Conservation (phyloP, 2,329 filamentous ascomycete species). For the Pyrenophora tritici-repentis region DNA sequence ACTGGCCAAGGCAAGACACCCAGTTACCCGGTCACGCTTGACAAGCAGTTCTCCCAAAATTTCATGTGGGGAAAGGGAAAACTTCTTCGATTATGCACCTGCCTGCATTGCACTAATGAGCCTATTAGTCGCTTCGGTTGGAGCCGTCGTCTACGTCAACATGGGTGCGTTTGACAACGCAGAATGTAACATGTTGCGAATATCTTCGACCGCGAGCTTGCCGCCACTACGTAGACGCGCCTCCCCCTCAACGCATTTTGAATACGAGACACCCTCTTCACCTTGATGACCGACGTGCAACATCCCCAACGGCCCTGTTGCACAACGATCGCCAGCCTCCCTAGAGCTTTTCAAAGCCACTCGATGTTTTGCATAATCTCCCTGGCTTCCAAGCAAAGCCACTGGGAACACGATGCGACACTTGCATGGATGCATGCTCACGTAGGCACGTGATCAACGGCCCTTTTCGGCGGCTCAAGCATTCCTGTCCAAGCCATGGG, state of each 20-base stretch:
- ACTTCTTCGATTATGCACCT: slow-evolving; percentile 34
- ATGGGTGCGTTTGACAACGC: background rate
- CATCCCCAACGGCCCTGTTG: background rate
- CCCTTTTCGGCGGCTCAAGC: background rate
- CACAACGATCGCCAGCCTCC: background rate
- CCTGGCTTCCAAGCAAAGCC: background rate
- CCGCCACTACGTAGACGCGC: background rate
- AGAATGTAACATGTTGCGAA: background rate
- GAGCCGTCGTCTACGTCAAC: background rate
- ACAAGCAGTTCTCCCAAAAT: slow-evolving; percentile 33
- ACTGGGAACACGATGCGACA: background rate
- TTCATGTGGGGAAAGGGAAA: slow-evolving; percentile 33
- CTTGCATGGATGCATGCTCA: background rate
- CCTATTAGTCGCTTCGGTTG: background rate
- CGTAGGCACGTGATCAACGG: background rate
- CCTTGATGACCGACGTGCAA: background rate
- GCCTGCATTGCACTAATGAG: slow-evolving; percentile 35
- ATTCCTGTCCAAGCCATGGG: background rate
- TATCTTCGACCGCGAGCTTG: background rate
- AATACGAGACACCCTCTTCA: background rate
- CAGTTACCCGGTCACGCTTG: slow-evolving; percentile 36
- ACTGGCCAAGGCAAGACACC: slow-evolving; percentile 36
- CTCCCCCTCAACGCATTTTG: background rate
- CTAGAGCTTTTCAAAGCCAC: background rate
- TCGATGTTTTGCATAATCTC: background rate